Conservation (phyloP, 2,329 filamentous ascomycete genomes). For the Colletotrichum tropicale region DNA sequence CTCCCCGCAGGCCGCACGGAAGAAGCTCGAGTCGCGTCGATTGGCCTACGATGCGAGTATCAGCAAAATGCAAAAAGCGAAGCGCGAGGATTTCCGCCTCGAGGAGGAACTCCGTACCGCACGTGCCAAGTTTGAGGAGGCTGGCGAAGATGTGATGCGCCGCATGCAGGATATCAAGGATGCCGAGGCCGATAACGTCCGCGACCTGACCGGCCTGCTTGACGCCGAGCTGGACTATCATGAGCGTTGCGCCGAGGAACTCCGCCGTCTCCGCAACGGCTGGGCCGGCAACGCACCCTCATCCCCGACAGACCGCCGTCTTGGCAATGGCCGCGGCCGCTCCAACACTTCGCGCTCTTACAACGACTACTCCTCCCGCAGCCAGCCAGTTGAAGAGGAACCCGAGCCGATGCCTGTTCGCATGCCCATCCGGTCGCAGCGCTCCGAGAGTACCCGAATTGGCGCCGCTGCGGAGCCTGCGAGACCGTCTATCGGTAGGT, state of each 20-base stretch:
- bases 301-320: conserved; percentile 23
- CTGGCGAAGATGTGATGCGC: conserved; percentile 87
- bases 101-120: conserved; percentile 91
- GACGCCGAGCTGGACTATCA: conserved; percentile 92
- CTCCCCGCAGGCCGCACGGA: conserved; percentile 69
- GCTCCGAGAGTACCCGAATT: conserved; percentile 17
- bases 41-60: conserved; percentile 91
- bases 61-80: conserved; percentile 89
- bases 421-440: conserved; percentile 48
- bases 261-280: conserved; percentile 59
- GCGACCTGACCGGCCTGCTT: conserved; percentile 80
- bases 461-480: conserved; percentile 36
- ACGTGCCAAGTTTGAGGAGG: conserved; percentile 96
- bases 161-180: conserved; percentile 98
- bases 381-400: conserved; percentile 30
- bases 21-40: conserved; percentile 90
- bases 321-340: conserved; percentile 38
- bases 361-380: conserved; percentile 35
- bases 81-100: conserved; percentile 89
- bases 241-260: conserved; percentile 86
- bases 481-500: conserved; percentile 39
- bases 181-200: conserved; percentile 81
- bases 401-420: conserved; percentile 39
- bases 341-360: conserved; percentile 55
- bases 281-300: conserved; percentile 38